These are phyloP conservation scores for Colletotrichum tofieldiae DNA, from an alignment of 2,329 filamentous ascomycete genomes.

Conservation along the genomic window DNA sequence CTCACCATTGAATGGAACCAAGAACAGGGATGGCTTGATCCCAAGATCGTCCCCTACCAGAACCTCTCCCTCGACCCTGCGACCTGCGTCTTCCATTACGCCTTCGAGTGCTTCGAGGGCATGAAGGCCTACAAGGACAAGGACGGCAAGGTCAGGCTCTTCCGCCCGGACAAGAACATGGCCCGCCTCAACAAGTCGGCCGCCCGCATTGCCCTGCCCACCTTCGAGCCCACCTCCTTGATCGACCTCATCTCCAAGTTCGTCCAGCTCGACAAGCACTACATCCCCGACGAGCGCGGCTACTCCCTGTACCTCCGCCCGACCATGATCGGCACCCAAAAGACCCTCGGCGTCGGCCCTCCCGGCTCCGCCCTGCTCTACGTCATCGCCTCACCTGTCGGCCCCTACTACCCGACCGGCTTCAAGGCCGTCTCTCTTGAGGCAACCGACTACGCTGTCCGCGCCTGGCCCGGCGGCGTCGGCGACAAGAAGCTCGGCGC, in stretches of 20 bases:
- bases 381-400: constrained; percentile 95
- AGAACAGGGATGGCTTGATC: constrained; percentile 84
- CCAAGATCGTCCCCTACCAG: constrained; percentile 92
- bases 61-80: constrained; percentile 97
- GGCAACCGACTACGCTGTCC: constrained; percentile 95
- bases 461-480: constrained; percentile 97
- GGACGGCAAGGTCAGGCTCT: constrained; percentile 84
- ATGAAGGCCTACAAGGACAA: constrained; percentile 99
- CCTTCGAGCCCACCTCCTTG: constrained; percentile 81
- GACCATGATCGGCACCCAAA: constrained; percentile 97
- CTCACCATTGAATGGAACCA: constrained; percentile 94
- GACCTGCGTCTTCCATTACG: constrained; percentile 98
- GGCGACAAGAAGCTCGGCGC: constrained; percentile 98
- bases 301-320: constrained; percentile 97
- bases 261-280: constrained; percentile 85
- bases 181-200: constrained; percentile 91
- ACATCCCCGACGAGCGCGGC: constrained; percentile 88
- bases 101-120: constrained; percentile 97
- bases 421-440: constrained; percentile 98
- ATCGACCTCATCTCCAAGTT: constrained; percentile 88
- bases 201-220: constrained; percentile 92
- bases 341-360: constrained; percentile 92
- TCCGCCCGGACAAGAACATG: constrained; percentile 98
- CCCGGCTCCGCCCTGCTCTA: constrained; percentile 93
- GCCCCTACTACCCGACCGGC: constrained; percentile 97